Evolutionary conservation across 768 basidiomycete species (phyloP).

Genomic region (Symmetrospora coprosmae): DNA sequence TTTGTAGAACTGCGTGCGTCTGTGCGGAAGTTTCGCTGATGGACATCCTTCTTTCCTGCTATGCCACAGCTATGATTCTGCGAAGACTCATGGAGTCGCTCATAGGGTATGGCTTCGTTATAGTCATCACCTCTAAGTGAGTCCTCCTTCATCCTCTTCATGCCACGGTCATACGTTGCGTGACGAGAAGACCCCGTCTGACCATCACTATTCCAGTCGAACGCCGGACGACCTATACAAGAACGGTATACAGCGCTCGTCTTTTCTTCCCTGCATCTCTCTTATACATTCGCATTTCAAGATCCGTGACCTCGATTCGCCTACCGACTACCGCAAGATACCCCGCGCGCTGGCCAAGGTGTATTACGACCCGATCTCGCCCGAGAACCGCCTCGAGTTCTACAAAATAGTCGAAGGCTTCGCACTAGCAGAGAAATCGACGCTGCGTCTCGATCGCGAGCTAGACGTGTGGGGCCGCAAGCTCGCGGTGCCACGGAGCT

Average conservation of each 20-base stretch:
- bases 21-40: not conserved
- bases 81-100: slow-evolving; percentile 74
- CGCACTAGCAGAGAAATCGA: slow-evolving; percentile 43
- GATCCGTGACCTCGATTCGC: slow-evolving; percentile 87
- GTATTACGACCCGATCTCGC: slow-evolving; percentile 68
- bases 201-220: slow-evolving; percentile 47
- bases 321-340: slow-evolving; percentile 82
- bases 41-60: slow-evolving; percentile 94
- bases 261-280: slow-evolving; percentile 88
- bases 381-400: slow-evolving; percentile 55
- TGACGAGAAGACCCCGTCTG: not conserved
- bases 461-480: slow-evolving; percentile 75
- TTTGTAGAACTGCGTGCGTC: not conserved
- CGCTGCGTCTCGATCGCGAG: slow-evolving; percentile 40
- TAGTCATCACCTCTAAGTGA: slow-evolving; percentile 93
- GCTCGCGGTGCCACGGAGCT: slow-evolving; percentile 56
- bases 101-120: slow-evolving; percentile 74
- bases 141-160: slow-evolving; percentile 33
- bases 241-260: slow-evolving; percentile 90
- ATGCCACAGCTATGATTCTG: slow-evolving; percentile 95
- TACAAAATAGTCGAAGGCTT: slow-evolving; percentile 69
- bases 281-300: slow-evolving; percentile 73
- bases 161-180: not conserved
- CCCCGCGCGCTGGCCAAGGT: slow-evolving; percentile 85
- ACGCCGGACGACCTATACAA: slow-evolving; percentile 95